Evolutionary conservation across 2,329 filamentous ascomycete species (phyloP).

Genomic region (Fusarium decemcellulare): DNA sequence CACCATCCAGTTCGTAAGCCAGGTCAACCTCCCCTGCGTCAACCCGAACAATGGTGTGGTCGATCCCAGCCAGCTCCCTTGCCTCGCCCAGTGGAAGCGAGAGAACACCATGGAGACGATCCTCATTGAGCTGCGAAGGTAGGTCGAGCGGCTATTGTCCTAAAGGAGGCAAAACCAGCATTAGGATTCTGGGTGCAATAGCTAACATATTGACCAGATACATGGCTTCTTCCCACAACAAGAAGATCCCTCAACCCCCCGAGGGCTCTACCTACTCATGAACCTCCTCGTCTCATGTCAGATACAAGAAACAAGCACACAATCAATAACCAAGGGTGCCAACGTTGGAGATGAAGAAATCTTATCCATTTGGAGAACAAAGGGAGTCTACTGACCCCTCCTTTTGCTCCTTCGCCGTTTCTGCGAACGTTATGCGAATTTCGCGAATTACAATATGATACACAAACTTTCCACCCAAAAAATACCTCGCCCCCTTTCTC

Average conservation of each 20-base stretch:
- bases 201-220: constrained; percentile 68
- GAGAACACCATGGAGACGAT: constrained; percentile 97
- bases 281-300: constrained; percentile 29
- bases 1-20: constrained; percentile 91
- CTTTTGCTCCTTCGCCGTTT: constrained; percentile 28
- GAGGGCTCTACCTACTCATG: constrained; percentile 77
- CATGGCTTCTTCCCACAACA: constrained; percentile 92
- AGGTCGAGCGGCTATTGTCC: constrained; percentile 37
- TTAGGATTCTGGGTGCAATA: background rate
- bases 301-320: constrained; percentile 11
- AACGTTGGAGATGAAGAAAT: constrained; percentile 24
- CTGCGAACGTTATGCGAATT: constrained; percentile 34
- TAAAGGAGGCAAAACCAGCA: background rate
- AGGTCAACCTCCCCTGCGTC: constrained; percentile 97
- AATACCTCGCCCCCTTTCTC: constrained; percentile 12
- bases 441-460: constrained; percentile 49
- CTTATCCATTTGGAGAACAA: constrained; percentile 28
- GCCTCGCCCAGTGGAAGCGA: constrained; percentile 90
- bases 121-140: constrained; percentile 88
- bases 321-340: constrained; percentile 8
- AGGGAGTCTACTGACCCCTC: constrained; percentile 29
- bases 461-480: constrained; percentile 36
- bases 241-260: constrained; percentile 94
- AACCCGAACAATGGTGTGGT: constrained; percentile 85
- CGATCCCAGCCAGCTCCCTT: constrained; percentile 86